These are phyloP conservation scores for Aspergillus caelatus DNA, from an alignment of 2,329 filamentous ascomycete species.

Conservation along the genomic window DNA sequence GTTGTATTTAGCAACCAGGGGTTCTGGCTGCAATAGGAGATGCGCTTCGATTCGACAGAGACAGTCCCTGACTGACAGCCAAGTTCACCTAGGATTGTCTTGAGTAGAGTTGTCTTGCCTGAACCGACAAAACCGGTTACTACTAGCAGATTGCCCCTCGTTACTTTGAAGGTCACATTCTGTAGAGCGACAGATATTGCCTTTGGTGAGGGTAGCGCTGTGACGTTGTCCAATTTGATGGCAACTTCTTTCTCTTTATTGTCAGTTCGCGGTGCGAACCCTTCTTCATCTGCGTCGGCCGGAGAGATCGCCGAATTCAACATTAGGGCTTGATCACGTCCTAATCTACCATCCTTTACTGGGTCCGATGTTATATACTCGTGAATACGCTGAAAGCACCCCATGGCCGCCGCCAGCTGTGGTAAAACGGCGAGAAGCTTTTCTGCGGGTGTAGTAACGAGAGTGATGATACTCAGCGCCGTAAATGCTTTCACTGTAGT, in stretches of 20 bases:
- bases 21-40: background rate
- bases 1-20: slow-evolving; percentile 69
- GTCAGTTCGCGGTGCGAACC: background rate
- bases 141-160: background rate
- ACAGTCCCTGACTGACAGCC: background rate
- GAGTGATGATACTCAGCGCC: slow-evolving; percentile 1
- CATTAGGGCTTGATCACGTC: background rate
- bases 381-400: slow-evolving; percentile 4
- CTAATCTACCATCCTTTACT: background rate
- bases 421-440: background rate
- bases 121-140: background rate
- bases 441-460: slow-evolving; percentile 5
- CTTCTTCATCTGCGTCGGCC: slow-evolving; percentile 1
- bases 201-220: background rate
- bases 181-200: background rate
- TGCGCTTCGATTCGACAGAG: background rate
- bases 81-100: background rate
- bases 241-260: background rate
- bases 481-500: background rate
- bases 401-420: background rate
- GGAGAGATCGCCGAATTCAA: background rate
- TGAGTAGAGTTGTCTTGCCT: background rate
- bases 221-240: background rate
- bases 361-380: background rate
- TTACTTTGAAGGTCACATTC: background rate